Evolutionary conservation across 2,329 filamentous ascomycete genomes (phyloP).

Genomic region (Daldinia sp.): DNA sequence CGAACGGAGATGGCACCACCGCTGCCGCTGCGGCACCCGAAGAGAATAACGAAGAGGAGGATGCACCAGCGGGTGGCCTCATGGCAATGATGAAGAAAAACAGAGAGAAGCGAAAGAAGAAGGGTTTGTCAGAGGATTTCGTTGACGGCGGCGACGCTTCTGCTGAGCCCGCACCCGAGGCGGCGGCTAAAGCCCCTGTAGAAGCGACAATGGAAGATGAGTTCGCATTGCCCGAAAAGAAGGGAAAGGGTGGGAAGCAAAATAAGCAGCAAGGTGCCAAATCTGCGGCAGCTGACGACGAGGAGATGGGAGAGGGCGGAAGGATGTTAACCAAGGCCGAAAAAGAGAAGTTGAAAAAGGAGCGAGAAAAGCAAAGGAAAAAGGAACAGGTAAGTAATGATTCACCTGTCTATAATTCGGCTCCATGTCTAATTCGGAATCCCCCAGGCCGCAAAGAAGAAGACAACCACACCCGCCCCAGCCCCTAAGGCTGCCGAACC

Average conservation of each 20-base stretch:
- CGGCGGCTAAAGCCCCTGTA: conserved; percentile 74
- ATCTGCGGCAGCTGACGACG: conserved; percentile 53
- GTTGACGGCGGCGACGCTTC: conserved; percentile 72
- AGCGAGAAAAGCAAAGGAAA: conserved; percentile 97
- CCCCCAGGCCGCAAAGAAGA: conserved; percentile 82
- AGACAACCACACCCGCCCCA: conserved; percentile 61
- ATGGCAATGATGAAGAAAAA: conserved; percentile 85
- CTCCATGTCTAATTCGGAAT: conserved; percentile 3
- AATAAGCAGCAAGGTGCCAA: conserved; percentile 54
- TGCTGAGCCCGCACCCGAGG: conserved; percentile 54
- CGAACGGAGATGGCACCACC: conserved; percentile 59
- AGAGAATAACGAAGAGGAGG: conserved; percentile 62
- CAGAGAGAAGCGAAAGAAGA: conserved; percentile 89
- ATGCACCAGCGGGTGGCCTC: conserved; percentile 69
- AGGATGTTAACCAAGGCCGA: conserved; percentile 94
- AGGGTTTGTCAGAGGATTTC: conserved; percentile 77
- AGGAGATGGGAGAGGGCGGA: conserved; percentile 64
- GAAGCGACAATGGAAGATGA: conserved; percentile 88
- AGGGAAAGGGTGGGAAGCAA: conserved; percentile 66
- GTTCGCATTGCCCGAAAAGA: conserved; percentile 83
- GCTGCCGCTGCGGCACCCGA: conserved; percentile 55
- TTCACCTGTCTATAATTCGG: not conserved
- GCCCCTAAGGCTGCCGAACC: conserved; percentile 65
- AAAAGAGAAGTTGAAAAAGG: conserved; percentile 98
- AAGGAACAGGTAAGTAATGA: conserved; percentile 80